A percentile compares a stretch with the other conserved stretches of the same genome.
These are phyloP conservation scores for Simplicillium sp. DNA, from an alignment of 2,329 filamentous ascomycete species.

Conservation along the genomic window DNA sequence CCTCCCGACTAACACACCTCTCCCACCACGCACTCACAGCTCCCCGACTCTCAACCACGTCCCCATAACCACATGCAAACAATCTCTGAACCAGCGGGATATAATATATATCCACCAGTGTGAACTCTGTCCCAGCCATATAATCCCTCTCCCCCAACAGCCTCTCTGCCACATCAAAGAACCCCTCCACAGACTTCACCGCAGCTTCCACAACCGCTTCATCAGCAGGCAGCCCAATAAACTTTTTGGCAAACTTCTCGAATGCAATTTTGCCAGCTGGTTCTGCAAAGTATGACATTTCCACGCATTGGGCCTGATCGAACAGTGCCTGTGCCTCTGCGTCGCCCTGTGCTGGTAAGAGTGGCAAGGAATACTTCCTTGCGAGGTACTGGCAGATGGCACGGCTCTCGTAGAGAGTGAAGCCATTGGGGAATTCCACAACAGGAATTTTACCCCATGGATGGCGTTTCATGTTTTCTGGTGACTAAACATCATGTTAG, in stretches of 20 bases:
- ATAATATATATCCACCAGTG: constrained; percentile 36
- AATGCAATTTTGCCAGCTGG: constrained; percentile 31
- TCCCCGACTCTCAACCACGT: constrained; percentile 23
- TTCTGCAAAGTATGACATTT: constrained; percentile 33
- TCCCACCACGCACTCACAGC: constrained; percentile 31
- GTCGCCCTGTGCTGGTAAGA: constrained; percentile 28
- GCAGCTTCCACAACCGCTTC: constrained; percentile 28
- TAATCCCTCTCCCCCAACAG: constrained; percentile 27
- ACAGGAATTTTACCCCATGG: constrained; percentile 31
- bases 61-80: constrained; percentile 27
- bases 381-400: constrained; percentile 37
- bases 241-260: constrained; percentile 33
- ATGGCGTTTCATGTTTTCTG: constrained; percentile 26
- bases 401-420: constrained; percentile 36
- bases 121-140: constrained; percentile 34
- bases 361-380: constrained; percentile 32
- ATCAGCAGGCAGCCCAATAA: constrained; percentile 30
- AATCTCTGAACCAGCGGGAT: constrained; percentile 33
- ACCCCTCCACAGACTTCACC: constrained; percentile 24
- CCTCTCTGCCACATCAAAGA: constrained; percentile 32
- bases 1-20: constrained; percentile 24
- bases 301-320: constrained; percentile 30
- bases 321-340: constrained; percentile 29
- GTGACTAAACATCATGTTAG: too few species aligned
- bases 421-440: constrained; percentile 27